Evolutionary conservation across 2,329 filamentous ascomycete genomes (phyloP), one percentile per base, ranked within the genome.

Genomic region (Periconia sp.): DNA sequence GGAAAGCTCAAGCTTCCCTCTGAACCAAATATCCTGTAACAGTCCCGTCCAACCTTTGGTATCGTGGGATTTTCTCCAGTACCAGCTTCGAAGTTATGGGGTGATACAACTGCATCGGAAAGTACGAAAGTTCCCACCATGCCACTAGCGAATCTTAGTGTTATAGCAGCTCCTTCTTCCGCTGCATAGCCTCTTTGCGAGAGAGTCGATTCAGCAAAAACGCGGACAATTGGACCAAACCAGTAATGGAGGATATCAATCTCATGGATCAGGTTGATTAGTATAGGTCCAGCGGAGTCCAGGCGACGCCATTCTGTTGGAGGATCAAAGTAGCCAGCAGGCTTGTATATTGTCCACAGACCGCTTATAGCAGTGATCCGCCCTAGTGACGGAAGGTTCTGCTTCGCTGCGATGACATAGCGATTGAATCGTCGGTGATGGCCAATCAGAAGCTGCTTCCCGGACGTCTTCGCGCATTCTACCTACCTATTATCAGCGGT

Each of bases 201-300:
- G 0, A 57, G 34, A 0, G 71, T 76, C 36, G 70, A 65, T 50
- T 84, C 77, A 0, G 78, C 80, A 23, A 78, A 74, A 0, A 84
- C 75, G 0, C 76, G 68, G 0, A 59, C 56, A 18, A 85, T 78
- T 0, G 78, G 74, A 0, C 80, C 80, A 18, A 84, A 73, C 1
- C 84, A 65, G 58, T 78, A 76, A 33, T 83, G 80, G 13, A 85
- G 65, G 0, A 83, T 64, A 46, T 84, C 82, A 26, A 84, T 67
- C 36, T 85, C 82, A 53, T 85, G 81, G n/a, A 84, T 74, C 30
- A 84, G 65, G 54, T 84, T 85, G 46, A 83, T 83, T 3, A 78
- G 65, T 6, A 84, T 65, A 0, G 78, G 74, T 0, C 80, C 81
- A 1, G 75, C 76, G 2, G 68, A 59, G 4, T 57, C 62, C 2